Evolutionary conservation across 495 filamentous ascomycete species (phyloP).

Genomic region (Pyronema domesticum): DNA sequence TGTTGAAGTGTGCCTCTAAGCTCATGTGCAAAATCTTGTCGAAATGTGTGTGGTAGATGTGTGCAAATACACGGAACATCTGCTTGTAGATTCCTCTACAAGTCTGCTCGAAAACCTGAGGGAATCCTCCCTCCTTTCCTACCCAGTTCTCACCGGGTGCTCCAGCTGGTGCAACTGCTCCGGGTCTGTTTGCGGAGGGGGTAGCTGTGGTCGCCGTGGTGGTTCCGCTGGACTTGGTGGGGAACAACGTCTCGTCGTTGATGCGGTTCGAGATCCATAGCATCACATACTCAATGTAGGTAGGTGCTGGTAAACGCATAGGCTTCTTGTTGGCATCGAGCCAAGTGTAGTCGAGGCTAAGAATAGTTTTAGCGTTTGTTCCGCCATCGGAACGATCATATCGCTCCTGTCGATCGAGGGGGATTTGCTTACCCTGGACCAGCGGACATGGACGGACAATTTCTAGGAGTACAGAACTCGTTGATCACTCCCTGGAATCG

Average conservation of each 20-base stretch:
- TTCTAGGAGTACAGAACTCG: constrained; percentile 44
- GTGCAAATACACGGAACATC: constrained; percentile 67
- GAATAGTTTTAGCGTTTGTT: neutral
- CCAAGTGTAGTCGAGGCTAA: constrained; percentile 58
- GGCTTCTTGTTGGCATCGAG: constrained; percentile 36
- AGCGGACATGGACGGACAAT: constrained; percentile 59
- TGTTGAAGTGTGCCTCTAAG: constrained; percentile 52
- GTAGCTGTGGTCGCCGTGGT: constrained; percentile 30
- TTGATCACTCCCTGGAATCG: constrained; percentile 23
- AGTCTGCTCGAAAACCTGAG: constrained; percentile 51
- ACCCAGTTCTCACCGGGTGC: constrained; percentile 39
- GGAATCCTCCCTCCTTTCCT: constrained; percentile 58
- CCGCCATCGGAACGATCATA: neutral
- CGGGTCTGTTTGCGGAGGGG: constrained; percentile 27
- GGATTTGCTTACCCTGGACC: constrained; percentile 39
- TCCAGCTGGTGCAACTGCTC: constrained; percentile 9
- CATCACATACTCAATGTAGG: constrained; percentile 58
- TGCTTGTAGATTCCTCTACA: constrained; percentile 61
- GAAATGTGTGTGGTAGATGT: constrained; percentile 51
- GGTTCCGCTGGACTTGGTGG: constrained; percentile 36
- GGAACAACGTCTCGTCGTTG: constrained; percentile 52
- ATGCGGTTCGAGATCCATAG: constrained; percentile 62
- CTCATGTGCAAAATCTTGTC: constrained; percentile 47
- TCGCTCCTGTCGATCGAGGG: too few species aligned
- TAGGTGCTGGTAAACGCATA: constrained; percentile 40